A percentile compares a stretch with the other conserved stretches of the same genome.
Conservation (phyloP, 371 early-diverging fungal genomes). For the Saksenaea oblongispora region DNA sequence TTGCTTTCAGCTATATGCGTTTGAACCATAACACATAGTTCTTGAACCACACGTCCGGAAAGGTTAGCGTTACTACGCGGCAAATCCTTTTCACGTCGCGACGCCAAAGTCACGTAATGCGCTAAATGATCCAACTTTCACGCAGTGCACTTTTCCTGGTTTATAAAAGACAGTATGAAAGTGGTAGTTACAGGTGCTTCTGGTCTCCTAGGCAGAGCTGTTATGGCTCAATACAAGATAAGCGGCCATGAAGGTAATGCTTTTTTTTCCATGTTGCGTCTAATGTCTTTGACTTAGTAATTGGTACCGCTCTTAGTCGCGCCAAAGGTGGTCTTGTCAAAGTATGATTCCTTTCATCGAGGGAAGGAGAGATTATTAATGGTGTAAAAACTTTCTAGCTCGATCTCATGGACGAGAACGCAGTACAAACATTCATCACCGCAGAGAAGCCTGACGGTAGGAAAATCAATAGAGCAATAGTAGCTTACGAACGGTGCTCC, state of each 20-base stretch:
- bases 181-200: conserved; percentile 81
- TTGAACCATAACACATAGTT: too few species aligned
- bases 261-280: neutral
- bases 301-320: conserved; percentile 75
- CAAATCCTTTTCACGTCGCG: neutral
- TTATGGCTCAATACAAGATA: conserved; percentile 51
- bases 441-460: conserved; percentile 63
- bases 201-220: conserved; percentile 83
- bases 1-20: too few species aligned
- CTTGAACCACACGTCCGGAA: too few species aligned
- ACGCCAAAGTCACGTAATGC: neutral
- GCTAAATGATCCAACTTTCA: too few species aligned
- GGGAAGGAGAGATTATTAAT: neutral
- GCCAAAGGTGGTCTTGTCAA: conserved; percentile 58
- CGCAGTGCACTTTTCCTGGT: neutral
- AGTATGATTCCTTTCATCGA: conserved; percentile 26
- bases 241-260: conserved; percentile 53
- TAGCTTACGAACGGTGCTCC: too few species aligned
- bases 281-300: conserved; percentile 35
- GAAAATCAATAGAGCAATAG: neutral
- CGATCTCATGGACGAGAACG: conserved; percentile 63
- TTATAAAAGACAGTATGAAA: conserved; percentile 37
- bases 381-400: conserved; percentile 37
- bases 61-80: neutral
- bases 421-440: conserved; percentile 56